Conservation (phyloP, 305 asterid genomes). For the Rubia tinctorum region DNA sequence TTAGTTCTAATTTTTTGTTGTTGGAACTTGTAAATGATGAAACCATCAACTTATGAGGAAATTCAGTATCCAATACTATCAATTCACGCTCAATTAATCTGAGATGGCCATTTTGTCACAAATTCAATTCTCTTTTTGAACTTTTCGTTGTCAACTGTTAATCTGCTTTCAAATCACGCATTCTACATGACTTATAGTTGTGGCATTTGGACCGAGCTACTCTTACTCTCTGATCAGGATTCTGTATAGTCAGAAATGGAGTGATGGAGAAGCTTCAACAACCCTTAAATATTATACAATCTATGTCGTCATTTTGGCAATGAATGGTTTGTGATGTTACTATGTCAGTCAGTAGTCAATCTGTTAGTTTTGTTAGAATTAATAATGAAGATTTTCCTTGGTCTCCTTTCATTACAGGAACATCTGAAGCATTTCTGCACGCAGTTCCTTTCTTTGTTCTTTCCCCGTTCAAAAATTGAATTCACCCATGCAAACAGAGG, state of each 20-base stretch:
- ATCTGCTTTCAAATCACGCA: constrained; percentile 14
- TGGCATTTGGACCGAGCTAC: constrained; percentile 96
- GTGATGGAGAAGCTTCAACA: constrained; percentile 95
- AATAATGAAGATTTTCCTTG: neutral
- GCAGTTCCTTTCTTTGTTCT: no score
- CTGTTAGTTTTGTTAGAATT: neutral
- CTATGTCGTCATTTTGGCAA: constrained; percentile 79
- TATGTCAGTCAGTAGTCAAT: constrained; percentile 8
- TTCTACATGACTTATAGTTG: constrained; percentile 61
- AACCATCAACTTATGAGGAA: neutral
- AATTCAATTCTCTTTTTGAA: neutral
- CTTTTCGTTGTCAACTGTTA: constrained; percentile 12
- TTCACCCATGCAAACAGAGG: no score
- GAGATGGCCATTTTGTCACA: neutral
- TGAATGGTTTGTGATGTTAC: constrained; percentile 63
- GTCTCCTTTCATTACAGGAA: constrained; percentile 47
- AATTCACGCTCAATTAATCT: neutral
- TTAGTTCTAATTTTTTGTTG: neutral
- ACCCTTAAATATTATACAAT: constrained; percentile 78
- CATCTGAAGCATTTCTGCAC: constrained; percentile 94
- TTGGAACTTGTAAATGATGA: neutral
- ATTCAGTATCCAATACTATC: neutral
- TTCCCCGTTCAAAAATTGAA: no score
- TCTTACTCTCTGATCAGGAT: constrained; percentile 88
- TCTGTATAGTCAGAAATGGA: constrained; percentile 91